A percentile compares a stretch with the other conserved stretches of the same genome.
These are phyloP conservation scores for Adenanthera pavonina DNA, from an alignment of 306 rosid genomes.

Conservation along the genomic window DNA sequence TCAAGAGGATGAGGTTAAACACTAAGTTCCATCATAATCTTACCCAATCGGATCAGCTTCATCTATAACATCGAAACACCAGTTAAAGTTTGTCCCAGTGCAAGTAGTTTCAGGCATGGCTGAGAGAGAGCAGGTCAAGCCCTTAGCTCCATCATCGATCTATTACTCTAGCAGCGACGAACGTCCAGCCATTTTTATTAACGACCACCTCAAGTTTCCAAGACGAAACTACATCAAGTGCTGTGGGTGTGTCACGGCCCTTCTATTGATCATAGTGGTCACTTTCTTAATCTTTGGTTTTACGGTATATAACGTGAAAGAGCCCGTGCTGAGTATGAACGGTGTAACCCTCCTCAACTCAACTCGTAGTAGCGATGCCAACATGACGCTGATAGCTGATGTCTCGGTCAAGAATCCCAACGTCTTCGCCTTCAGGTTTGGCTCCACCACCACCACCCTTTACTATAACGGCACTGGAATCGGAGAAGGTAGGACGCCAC, in stretches of 20 bases:
- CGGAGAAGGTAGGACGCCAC: conserved; percentile 26
- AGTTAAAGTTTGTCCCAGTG: not conserved
- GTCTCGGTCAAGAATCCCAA: conserved; percentile 45
- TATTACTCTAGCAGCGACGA: conserved; percentile 6
- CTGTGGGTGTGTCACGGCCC: conserved; percentile 53
- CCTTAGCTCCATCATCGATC: conserved; percentile 39
- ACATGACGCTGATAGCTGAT: conserved; percentile 38
- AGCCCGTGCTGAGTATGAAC: conserved; percentile 48
- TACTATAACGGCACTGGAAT: conserved; percentile 35
- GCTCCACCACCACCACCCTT: not conserved
- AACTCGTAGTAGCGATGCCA: not conserved
- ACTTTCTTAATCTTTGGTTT: conserved; percentile 49
- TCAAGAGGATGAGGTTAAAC: not conserved
- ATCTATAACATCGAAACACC: not conserved
- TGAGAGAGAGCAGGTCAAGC: conserved; percentile 35
- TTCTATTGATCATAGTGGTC: conserved; percentile 44
- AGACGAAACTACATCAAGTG: conserved; percentile 20
- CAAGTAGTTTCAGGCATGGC: conserved; percentile 25
- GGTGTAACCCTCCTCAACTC: conserved; percentile 1
- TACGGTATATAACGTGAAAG: conserved; percentile 53
- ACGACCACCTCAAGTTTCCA: conserved; percentile 1
- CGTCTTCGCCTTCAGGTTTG: conserved; percentile 39
- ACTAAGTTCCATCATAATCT: not conserved
- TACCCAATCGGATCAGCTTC: not conserved
- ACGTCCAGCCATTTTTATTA: not conserved